Evolutionary conservation across 192 early-diverging fungal species (phyloP), one percentile per base, ranked within the genome.

Genomic region (Podila horticola): DNA sequence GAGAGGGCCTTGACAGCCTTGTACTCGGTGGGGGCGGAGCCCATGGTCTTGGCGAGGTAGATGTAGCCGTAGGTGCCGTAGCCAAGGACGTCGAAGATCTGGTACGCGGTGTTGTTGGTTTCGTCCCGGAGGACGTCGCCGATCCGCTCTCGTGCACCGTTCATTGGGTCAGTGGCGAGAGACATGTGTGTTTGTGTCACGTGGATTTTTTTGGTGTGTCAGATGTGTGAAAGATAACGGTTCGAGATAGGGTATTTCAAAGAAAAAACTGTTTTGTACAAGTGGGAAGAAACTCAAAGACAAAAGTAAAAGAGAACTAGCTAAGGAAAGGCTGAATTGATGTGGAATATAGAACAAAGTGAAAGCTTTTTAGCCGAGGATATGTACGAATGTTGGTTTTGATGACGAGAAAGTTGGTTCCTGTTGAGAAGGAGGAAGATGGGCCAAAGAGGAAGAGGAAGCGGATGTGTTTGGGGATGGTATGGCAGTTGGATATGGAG

Each of bases 61-160:
- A 94, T 90, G 65, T 91, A 89, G 62, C 93, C 93, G 66, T 93
- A 94, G 60, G 92, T 91, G 38, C 93, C 93, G 22, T 90, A 87
- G 38, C 93, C 93, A 29, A 94, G 76, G 36, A 85, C 86, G 67
- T 89, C 85, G 31, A 89, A 34, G 38, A 89, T 71, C 69, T 84
- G 68, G 64, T 83, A 85, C 11, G 83, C 71, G 51, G 59, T 62
- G 26, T 59, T 30, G 58, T 41, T 79, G 52, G 82, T 50, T 33
- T 59, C 33, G 28, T 81, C 77, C 38, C 19, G 11, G 26, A 81
- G 71, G 15, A 68, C 41, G 26, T 58, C 62, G 6, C 77, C 77
- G 58, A 81, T 66, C 62, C 67, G 28, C 10, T 71, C 72, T 52
- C 66, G 71, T 33, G 71, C 66, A 38, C 67, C 67, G 62, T 68